Evolutionary conservation across 345 rosid species (phyloP).

Genomic region (Firmiana major): DNA sequence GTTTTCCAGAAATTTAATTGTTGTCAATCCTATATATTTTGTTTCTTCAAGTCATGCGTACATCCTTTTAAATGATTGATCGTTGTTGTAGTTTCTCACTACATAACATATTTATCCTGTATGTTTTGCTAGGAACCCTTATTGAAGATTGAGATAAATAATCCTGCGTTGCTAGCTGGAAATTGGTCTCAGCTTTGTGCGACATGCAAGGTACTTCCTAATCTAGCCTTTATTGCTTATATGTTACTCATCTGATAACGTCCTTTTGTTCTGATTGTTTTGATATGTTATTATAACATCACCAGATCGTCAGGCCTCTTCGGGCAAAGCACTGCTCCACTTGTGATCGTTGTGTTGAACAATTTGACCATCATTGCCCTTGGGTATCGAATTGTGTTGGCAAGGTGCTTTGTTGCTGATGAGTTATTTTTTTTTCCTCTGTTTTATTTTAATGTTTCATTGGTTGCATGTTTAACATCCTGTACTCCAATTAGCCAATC

Average conservation of each 20-base stretch:
- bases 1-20: background rate
- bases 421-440: background rate
- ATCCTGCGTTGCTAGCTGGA: constrained; percentile 91
- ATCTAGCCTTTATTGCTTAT: constrained; percentile 8
- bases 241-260: background rate
- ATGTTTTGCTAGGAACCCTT: constrained; percentile 41
- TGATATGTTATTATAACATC: constrained; percentile 16
- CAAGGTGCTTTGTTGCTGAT: constrained; percentile 54
- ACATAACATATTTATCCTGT: background rate
- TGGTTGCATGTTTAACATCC: background rate
- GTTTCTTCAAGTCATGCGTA: background rate
- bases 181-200: constrained; percentile 99
- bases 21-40: background rate
- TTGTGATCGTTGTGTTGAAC: constrained; percentile 95
- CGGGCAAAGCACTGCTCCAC: constrained; percentile 98
- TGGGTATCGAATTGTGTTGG: constrained; percentile 99
- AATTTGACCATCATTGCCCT: constrained; percentile 99
- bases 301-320: constrained; percentile 90
- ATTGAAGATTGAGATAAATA: constrained; percentile 82
- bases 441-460: background rate
- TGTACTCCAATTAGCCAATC: background rate
- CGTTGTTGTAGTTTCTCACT: background rate
- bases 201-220: constrained; percentile 79
- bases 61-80: background rate
- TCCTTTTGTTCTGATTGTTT: constrained; percentile 12